Evolutionary conservation across 106 monocot species (phyloP), one percentile per base, ranked within the genome.

Genomic region (Ottelia alismoides): DNA sequence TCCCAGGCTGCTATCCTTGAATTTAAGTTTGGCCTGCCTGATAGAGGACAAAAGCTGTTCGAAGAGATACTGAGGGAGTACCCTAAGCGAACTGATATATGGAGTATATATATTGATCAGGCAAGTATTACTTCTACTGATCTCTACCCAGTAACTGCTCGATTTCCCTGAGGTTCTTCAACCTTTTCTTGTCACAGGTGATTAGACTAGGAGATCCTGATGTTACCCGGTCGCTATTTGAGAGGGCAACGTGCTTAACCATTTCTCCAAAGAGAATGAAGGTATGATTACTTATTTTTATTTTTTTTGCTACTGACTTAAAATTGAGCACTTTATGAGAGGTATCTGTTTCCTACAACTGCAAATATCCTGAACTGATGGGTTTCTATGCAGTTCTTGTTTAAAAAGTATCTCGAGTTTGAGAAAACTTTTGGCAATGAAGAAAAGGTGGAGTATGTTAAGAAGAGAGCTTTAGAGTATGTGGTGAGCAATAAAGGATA

Each of bases 31-130:
- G 94, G 78, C 7, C 61, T 66, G 28, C 76, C 94, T 52, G 81
- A 88, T 18, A 55, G 75, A 61, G 94, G 94, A 18, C 64, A 88
- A 40, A 74, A 88, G 1, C 65, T 84, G 71, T 76, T 88, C 45
- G 88, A 96, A 65, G 64, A 72, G 28, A 65, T 98, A 21, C 55
- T 89, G 31, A 64, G 78, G 28, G 82, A 98, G 56, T 82, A 85
- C 70, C 96, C 93, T 18, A 88, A 88, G 67, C 70, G 93, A 70
- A 94, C 84, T 9, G 93, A 94, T 54, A 44, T 96, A 17, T 98
- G 96, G 96, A 98, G 82, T 57, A 55, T 98, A 11, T 98, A 98
- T 64, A 62, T 98, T 29, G 96, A 98, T 77, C 96, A 98, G 47
- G 94, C 88, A 76, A 67, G 11, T n/a, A n/a, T 52, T 47, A 11